Evolutionary conservation across 2,329 filamentous ascomycete genomes (phyloP), one percentile per base, ranked within the genome.

Genomic region (Trichophyton equinum): DNA sequence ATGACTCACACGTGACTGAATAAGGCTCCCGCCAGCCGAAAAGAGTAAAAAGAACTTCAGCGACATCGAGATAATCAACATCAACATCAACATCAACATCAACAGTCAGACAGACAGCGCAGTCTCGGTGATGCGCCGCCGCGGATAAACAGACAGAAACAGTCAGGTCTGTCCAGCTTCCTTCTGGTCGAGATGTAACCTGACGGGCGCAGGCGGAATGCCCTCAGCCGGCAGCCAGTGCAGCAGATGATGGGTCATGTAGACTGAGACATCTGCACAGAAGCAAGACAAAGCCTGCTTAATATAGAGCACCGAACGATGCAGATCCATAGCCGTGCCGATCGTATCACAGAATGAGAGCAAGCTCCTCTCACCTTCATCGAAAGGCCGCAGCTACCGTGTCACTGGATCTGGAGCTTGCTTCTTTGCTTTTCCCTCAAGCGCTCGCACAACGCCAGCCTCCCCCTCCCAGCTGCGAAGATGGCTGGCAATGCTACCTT

Each of bases 361-460:
- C 51, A 36, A 55, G 51, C 51, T 55, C 27, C 51, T 55, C 51
- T 30, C 27, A 30, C 7, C 27, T 20, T 5, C 22, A 30, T 55
- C 27, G 30, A 36, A 9, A 18, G 15, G 15, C 15, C n/a, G 27
- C 30, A 36, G 30, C 30, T 36, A 33, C 51, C 51, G 51, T 55
- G 51, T 36, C 51, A 55, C 51, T 20, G 51, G 51, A 36, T 36
- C 30, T 36, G 51, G 51, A 55, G 51, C 51, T 55, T 55, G 51
- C 51, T 33, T 27, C 27, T 33, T 20, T 38, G 33, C 13, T 55
- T 33, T 25, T 20, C n/a, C 18, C 4, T 8, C 51, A 8, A 30
- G 25, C 22, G 8, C 33, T 53, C 33, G 47, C 47, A 53, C 47
- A n/a, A 53, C 22, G 3, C 5, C 3, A 33, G 25, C 47, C 9